Percentiles rank a stretch among this genome's conserved stretches.
Conservation (phyloP, 495 filamentous ascomycete species). For the Thermochaetoides thermophila region DNA sequence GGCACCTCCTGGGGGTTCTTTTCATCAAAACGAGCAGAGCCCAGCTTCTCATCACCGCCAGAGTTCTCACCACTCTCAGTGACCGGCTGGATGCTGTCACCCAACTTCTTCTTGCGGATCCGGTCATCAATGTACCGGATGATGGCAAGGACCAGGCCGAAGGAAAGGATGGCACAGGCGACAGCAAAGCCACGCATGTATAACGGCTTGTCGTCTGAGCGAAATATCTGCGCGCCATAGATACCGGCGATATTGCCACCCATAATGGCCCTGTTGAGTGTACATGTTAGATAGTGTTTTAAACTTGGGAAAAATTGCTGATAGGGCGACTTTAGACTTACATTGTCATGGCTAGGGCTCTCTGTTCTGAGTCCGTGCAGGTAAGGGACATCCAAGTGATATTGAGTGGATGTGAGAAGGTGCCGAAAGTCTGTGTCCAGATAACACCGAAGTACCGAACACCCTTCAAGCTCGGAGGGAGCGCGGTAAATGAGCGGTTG, state of each 20-base stretch:
- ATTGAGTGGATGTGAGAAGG: slow-evolving; percentile 27
- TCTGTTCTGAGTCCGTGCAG: slow-evolving; percentile 19
- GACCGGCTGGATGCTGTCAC: too few relatives aligned
- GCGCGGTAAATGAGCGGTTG: slow-evolving; percentile 21
- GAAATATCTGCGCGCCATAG: slow-evolving; percentile 41
- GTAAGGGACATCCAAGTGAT: slow-evolving; percentile 26
- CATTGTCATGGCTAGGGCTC: slow-evolving; percentile 27
- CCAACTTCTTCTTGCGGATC: too few relatives aligned
- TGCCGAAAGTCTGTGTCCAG: slow-evolving; percentile 40
- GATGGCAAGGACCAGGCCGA: slow-evolving; percentile 10
- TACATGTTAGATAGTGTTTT: too few relatives aligned
- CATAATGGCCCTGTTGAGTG: slow-evolving; percentile 36
- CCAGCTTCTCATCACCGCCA: too few relatives aligned
- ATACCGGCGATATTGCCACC: slow-evolving; percentile 39
- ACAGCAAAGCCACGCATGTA: slow-evolving; percentile 29
- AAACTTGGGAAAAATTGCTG: not conserved
- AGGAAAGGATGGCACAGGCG: slow-evolving; percentile 13
- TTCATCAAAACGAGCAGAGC: too few relatives aligned
- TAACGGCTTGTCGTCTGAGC: slow-evolving; percentile 32
- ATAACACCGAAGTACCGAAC: slow-evolving; percentile 29
- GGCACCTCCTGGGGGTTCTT: too few relatives aligned
- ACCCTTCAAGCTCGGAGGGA: slow-evolving; percentile 6
- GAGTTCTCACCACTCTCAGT: too few relatives aligned
- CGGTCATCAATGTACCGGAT: slow-evolving; percentile 16
- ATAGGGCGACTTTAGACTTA: slow-evolving; percentile 20